These are phyloP conservation scores for Nigrospora osmanthi DNA, from an alignment of 2,329 filamentous ascomycete species.

Conservation along the genomic window DNA sequence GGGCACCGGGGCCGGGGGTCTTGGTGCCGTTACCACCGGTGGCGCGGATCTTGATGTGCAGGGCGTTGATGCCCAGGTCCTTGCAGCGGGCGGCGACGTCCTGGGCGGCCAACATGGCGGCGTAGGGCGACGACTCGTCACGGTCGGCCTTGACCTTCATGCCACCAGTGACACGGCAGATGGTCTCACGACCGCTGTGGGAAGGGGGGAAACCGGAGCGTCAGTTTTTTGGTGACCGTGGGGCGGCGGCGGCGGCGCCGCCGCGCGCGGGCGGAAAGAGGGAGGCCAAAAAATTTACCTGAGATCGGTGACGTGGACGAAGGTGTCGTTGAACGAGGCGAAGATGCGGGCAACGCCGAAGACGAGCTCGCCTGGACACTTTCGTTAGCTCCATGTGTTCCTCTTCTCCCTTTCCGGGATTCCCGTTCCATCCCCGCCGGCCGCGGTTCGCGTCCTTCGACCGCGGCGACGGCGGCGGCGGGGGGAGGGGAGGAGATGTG, in stretches of 20 bases:
- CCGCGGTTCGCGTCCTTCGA: background rate
- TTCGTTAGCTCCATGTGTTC: constrained; percentile 10
- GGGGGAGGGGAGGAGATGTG: no score
- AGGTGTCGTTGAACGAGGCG: constrained; percentile 88
- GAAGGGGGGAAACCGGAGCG: no score
- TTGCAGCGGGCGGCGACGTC: constrained; percentile 84
- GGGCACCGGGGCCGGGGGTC: constrained; percentile 97
- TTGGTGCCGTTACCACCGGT: constrained; percentile 99
- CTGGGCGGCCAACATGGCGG: constrained; percentile 99
- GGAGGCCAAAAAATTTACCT: constrained; percentile 47
- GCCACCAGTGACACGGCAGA: constrained; percentile 98
- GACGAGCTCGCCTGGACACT: constrained; percentile 74
- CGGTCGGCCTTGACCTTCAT: constrained; percentile 99
- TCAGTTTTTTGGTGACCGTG: no score
- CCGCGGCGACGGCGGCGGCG: no score
- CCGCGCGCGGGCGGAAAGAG: background rate
- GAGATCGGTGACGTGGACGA: constrained; percentile 99
- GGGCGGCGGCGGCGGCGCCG: background rate
- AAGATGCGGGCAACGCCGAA: constrained; percentile 98
- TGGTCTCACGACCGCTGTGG: constrained; percentile 96
- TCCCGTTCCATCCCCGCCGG: background rate
- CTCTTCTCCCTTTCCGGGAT: background rate
- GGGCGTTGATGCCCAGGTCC: constrained; percentile 72
- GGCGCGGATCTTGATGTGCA: constrained; percentile 99
- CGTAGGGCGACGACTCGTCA: constrained; percentile 99